phyloP scores from a whole-genome alignment of 768 basidiomycete species.

The Psilocybe cyanescens region DNA sequence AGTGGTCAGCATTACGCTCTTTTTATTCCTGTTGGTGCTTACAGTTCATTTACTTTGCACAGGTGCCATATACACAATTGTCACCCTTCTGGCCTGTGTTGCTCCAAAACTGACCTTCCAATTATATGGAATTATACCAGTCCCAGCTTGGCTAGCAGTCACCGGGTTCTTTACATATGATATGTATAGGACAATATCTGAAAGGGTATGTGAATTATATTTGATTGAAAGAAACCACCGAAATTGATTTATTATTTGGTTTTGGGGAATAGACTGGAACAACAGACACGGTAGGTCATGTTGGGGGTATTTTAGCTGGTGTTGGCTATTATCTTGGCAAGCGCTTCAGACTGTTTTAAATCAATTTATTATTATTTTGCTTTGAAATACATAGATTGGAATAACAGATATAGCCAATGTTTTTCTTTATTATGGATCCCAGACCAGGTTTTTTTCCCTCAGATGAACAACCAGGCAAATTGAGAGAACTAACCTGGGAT shows the following conservation, averaged over 20 bases:
- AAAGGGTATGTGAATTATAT: conserved; percentile 34
- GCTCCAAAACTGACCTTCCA: conserved; percentile 69
- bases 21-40: background rate
- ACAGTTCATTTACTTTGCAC: conserved; percentile 4
- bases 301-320: conserved; percentile 69
- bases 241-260: background rate
- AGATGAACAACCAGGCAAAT: too few relatives aligned
- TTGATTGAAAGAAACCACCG: background rate
- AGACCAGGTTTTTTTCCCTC: too few relatives aligned
- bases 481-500: too few relatives aligned
- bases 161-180: conserved; percentile 70
- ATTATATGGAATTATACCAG: conserved; percentile 76
- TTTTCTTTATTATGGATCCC: too few relatives aligned
- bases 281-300: conserved; percentile 68
- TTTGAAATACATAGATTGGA: background rate
- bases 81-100: conserved; percentile 75
- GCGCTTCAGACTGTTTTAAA: conserved; percentile 36
- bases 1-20: conserved; percentile 56
- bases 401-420: too few relatives aligned
- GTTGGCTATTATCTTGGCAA: conserved; percentile 53
- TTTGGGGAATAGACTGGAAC: conserved; percentile 43
- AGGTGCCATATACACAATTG: conserved; percentile 74
- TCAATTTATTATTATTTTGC: background rate
- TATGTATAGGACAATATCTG: conserved; percentile 44
- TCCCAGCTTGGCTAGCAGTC: conserved; percentile 80